Base-by-base conservation (phyloP, 1,139 yeast genomes). In the Blastobotrys serpentis region DNA sequence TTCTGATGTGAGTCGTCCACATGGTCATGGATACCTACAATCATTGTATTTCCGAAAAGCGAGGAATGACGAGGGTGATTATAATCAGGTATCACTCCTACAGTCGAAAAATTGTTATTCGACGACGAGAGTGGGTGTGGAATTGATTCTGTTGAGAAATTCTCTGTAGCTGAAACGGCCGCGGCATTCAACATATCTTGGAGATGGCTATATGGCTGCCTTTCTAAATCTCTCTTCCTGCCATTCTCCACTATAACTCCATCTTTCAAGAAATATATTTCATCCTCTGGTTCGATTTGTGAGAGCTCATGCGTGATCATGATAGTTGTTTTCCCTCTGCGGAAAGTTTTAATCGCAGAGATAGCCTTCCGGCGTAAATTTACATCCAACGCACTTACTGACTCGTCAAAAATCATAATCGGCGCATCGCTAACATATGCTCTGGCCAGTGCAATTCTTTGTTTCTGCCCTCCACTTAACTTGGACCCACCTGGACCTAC, bases 401-500 rank as follows among this genome's bases (percentile, higher is more conserved):
- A 79, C 63, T 92, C 98, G 68, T 92, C 98, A 23, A 89, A 69
- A 10, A 92, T 77, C 52, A 92, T 69, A 2, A 92, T 75, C 0
- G 90, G 85, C 0, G 94, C 67, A 58, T 90, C 77, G 52, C 88
- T 73, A 3, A 89, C 56, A 53, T 74, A 75, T 0, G 97, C 97
- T 50, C 97, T 75, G 0, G 97, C 96, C 23, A 92, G 63, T 0
- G 92, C 84, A 2, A 92, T 71, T 50, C 90, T 70, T 66, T 92
- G 98, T 48, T 76, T 78, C 64, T 92, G 96, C 0, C 98, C 98
- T 2, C 98, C 98, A 55, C 96, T 88, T n/a, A 92, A 69, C 1
- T 71, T 62, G 14, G 71, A 55, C 1, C 79, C 78, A 2, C 70
- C 69, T 0, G 67, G 62, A 0, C 82, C 79, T 2, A 86, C 58